phyloP scores from a whole-genome alignment of 768 basidiomycete genomes.

The Tulasnella sp. region DNA sequence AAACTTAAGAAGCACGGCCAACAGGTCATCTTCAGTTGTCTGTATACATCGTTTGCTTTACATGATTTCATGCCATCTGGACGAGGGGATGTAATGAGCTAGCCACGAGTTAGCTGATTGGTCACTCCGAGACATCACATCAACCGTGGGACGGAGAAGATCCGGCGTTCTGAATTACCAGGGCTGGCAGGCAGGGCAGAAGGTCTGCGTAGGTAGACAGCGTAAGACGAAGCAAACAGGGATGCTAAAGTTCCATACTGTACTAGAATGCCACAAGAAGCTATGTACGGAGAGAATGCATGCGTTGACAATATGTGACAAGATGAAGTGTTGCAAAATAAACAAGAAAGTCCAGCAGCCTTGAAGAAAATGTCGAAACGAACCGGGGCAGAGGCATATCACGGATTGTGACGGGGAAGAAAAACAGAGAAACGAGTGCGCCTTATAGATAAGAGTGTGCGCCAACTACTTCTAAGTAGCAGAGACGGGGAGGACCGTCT shows the following conservation, averaged over 20 bases:
- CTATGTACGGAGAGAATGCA: not conserved
- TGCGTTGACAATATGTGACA: not conserved
- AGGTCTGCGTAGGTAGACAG: too few relatives aligned
- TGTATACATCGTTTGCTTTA: too few relatives aligned
- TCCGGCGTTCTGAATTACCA: too few relatives aligned
- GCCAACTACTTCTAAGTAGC: not conserved
- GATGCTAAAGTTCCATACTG: not conserved
- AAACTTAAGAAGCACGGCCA: too few relatives aligned
- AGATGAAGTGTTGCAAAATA: conserved; percentile 4
- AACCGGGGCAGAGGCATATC: not conserved
- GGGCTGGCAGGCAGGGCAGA: too few relatives aligned
- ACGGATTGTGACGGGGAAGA: not conserved
- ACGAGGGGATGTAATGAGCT: too few relatives aligned
- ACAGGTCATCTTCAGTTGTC: too few relatives aligned
- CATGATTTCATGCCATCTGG: too few relatives aligned
- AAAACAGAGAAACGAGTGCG: not conserved
- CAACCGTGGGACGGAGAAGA: too few relatives aligned
- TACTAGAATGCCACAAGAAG: not conserved
- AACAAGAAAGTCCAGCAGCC: not conserved
- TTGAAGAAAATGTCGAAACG: not conserved
- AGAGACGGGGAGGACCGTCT: not conserved
- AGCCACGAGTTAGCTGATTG: too few relatives aligned
- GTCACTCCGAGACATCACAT: not conserved
- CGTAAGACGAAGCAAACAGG: not conserved
- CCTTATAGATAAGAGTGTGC: not conserved